These are phyloP conservation scores for Trichaptum fuscoviolaceum DNA, from an alignment of 768 basidiomycete species.

Conservation along the genomic window DNA sequence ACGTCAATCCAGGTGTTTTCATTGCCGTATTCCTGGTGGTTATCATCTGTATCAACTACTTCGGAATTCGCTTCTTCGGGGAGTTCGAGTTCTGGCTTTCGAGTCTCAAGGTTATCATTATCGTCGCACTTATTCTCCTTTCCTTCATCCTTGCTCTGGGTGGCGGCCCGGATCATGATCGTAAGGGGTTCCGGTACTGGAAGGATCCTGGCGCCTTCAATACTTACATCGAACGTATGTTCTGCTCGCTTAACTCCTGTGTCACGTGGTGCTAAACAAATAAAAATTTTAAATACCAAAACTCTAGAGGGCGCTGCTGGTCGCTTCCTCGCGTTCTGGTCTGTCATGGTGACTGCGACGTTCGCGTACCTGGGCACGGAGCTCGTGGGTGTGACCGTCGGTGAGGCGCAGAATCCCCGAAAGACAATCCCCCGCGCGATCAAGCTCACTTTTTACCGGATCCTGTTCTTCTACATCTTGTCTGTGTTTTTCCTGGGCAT, in stretches of 20 bases:
- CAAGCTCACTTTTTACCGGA: slow-evolving; percentile 55
- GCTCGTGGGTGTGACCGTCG: slow-evolving; percentile 61
- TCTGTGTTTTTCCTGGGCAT: slow-evolving; percentile 70
- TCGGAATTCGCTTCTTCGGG: slow-evolving; percentile 63
- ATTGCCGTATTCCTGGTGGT: slow-evolving; percentile 1
- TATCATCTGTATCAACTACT: slow-evolving; percentile 39
- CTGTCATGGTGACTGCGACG: slow-evolving; percentile 62
- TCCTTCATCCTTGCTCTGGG: slow-evolving; percentile 64
- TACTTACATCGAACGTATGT: slow-evolving; percentile 35
- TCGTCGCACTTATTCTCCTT: slow-evolving; percentile 45
- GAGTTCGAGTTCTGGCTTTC: slow-evolving; percentile 75
- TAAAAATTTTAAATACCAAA: slow-evolving; percentile 40
- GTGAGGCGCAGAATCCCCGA: slow-evolving; percentile 63
- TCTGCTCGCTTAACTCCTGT: background rate
- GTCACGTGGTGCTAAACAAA: background rate
- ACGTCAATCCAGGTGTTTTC: slow-evolving; percentile 4
- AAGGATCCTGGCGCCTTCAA: slow-evolving; percentile 41
- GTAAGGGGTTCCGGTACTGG: slow-evolving; percentile 33
- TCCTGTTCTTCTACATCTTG: slow-evolving; percentile 60
- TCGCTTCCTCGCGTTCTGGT: slow-evolving; percentile 69
- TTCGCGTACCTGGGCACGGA: slow-evolving; percentile 77
- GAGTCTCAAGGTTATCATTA: slow-evolving; percentile 54
- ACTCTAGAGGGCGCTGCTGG: slow-evolving; percentile 26
- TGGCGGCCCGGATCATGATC: slow-evolving; percentile 32
- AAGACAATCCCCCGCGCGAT: slow-evolving; percentile 73